phyloP scores from a whole-genome alignment of 2,329 filamentous ascomycete genomes.

The Fusarium globosum region DNA sequence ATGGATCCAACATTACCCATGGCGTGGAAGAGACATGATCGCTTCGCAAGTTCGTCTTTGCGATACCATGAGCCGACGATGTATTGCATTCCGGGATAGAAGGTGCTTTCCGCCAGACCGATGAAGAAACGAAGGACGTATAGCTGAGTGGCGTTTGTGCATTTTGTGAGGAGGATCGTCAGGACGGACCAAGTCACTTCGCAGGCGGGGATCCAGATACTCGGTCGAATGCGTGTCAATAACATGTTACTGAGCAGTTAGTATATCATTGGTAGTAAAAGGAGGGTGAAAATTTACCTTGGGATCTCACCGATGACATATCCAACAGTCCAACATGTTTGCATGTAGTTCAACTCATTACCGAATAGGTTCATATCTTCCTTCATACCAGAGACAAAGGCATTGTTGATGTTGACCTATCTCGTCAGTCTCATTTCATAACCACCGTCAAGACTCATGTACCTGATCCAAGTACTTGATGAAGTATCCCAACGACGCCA shows the following conservation, averaged over 20 bases:
- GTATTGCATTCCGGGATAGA: constrained; percentile 54
- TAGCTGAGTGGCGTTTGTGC: constrained; percentile 50
- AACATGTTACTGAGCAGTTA: constrained; percentile 46
- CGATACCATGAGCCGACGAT: constrained; percentile 59
- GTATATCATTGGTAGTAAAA: rapidly evolving
- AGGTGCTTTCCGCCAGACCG: constrained; percentile 53
- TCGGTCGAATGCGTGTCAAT: constrained; percentile 53
- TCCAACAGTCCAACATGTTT: constrained; percentile 67
- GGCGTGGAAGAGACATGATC: constrained; percentile 56
- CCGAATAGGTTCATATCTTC: constrained; percentile 62
- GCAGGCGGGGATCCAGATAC: constrained; percentile 55
- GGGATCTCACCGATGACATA: constrained; percentile 63
- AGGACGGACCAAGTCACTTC: constrained; percentile 47
- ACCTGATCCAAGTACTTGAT: constrained; percentile 54
- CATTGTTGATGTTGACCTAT: constrained; percentile 44
- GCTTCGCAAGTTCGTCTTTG: constrained; percentile 56
- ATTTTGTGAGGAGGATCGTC: constrained; percentile 43
- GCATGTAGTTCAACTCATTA: constrained; percentile 61
- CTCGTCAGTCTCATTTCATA: rapidly evolving
- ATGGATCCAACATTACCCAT: constrained; percentile 45
- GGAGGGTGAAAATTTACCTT: constrained; percentile 8
- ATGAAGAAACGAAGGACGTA: constrained; percentile 58
- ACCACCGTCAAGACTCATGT: neutral
- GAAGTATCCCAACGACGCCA: constrained; percentile 53
- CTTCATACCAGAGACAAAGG: constrained; percentile 57